Base-by-base conservation (phyloP, 768 basidiomycete genomes). In the Russula sp. region DNA sequence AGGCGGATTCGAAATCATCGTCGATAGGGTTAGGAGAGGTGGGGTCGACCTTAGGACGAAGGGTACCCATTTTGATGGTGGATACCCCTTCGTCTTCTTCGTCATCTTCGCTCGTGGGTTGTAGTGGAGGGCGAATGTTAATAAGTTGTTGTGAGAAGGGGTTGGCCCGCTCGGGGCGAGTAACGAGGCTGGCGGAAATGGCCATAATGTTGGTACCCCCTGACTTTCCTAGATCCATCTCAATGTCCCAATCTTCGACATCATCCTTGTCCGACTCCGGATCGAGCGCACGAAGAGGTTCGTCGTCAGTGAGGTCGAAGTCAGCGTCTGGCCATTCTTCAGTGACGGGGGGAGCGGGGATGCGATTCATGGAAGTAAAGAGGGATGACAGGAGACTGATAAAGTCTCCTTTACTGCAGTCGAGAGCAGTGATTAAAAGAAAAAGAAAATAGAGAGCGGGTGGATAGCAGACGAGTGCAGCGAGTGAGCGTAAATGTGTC, bases 271-370 rank as follows among this genome's bases (percentile, higher is more conserved):
- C 86, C 22, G 81, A 80, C 66, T 82, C 82, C 18, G 75, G 74
- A 67, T 79, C 82, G 31, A 79, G 80, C 42, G 86, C 74, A 68
- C 86, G 83, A 56, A 90, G 81, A 54, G 83, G 78, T 53, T 82
- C 82, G 48, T 83, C 90, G 53, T 93, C 91, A 59, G 88, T 86
- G 22, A 93, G 77, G 72, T 91, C 91, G 71, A 93, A 92, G 75
- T 93, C 91, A 65, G 88, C 87, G 74, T 93, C 91, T 49, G 83
- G 80, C 90, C 91, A 93, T 77, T 91, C 89, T 75, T 93, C 90
- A 77, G 74, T 65, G 80, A 76, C 51, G 81, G 27, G 75, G 13
- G 85, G 86, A 6, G 86, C 82, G 42, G 82, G 83, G 45, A 85
- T 77, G 55, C 86, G 76, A 60, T 78, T 73, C 87, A 89, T 89